A percentile compares a stretch with the other conserved stretches of the same genome.
phyloP scores from a whole-genome alignment of 495 filamentous ascomycete genomes.

The Penicillium coffeae region DNA sequence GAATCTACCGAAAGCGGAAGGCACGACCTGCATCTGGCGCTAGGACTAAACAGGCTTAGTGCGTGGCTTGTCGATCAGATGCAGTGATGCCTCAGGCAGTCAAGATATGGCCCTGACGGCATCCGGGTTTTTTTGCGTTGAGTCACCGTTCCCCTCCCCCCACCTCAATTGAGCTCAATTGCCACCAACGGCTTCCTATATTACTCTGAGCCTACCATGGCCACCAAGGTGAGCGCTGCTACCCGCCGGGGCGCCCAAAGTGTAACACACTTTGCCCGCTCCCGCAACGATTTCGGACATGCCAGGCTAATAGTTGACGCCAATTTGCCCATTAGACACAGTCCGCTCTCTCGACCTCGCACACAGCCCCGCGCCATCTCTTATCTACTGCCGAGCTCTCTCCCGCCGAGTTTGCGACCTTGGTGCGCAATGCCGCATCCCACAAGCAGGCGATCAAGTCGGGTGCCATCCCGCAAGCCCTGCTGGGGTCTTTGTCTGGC shows the following conservation, averaged over 20 bases:
- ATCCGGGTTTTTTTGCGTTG: neutral
- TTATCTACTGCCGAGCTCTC: slow-evolving; percentile 86
- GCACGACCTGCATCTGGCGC: too few relatives aligned
- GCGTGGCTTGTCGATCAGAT: too few relatives aligned
- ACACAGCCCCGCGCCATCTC: slow-evolving; percentile 63
- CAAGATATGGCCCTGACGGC: too few relatives aligned
- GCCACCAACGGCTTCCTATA: neutral
- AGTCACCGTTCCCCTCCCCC: neutral
- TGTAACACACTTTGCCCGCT: slow-evolving; percentile 32
- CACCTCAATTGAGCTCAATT: neutral
- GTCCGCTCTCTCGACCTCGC: slow-evolving; percentile 29
- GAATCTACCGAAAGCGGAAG: too few relatives aligned
- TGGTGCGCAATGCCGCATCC: slow-evolving; percentile 74
- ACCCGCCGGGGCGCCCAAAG: slow-evolving; percentile 44
- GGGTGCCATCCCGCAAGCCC: slow-evolving; percentile 54
- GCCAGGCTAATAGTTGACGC: slow-evolving; percentile 33
- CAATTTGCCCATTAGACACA: slow-evolving; percentile 36
- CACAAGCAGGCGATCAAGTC: slow-evolving; percentile 78
- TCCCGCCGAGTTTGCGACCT: slow-evolving; percentile 68
- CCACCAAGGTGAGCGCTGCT: slow-evolving; percentile 48
- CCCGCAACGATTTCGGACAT: slow-evolving; percentile 28
- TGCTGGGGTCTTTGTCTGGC: slow-evolving; percentile 57
- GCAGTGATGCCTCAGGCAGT: neutral
- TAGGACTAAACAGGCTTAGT: too few relatives aligned
- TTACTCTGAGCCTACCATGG: slow-evolving; percentile 20